Base-by-base conservation (phyloP, 257 asterid genomes). In the Petunia axillaris region DNA sequence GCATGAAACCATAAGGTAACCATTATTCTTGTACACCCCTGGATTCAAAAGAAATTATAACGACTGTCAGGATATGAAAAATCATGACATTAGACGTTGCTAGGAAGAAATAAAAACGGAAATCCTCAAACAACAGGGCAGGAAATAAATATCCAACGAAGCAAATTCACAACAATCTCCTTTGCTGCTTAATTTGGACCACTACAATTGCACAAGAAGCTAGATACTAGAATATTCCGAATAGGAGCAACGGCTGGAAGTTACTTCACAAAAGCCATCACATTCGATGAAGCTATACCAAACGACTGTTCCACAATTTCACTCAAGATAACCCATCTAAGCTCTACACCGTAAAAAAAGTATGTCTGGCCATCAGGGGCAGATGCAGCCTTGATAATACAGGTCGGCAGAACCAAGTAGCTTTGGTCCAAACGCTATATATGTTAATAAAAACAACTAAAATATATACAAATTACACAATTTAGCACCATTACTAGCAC, bases 1-100 rank as follows among this genome's bases (percentile, higher is more conserved):
- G 86, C 98, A 95, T 0, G 99, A 95, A 85, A 93, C 97, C 98
- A 93, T 92, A 87, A 95, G 84, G 86, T 95, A 95, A 54, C 99
- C 99, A 40, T 93, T 95, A 91, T 93, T 95, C 90, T 91, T 95
- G 88, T 95, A 95, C 57, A 93, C 91, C 90, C 98, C 99, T 95
- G 67, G 76, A 76, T 40, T 74, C 70, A 57, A 76, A 76, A 40
- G 80, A 48, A 78, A 82, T 75, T 80, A 85, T 43, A 65, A 44
- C 76, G 50, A 39, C 71, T 40, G 62, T 78, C 81, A 78, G 77
- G 77, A 48, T 59, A 46, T 3, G 3, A 25, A 1, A 25, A 71
- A 13, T 50, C 25, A 5, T 1, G 46, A 67, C 9, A 41, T 6
- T 15, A 41, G 14, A 67, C 54, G 14, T 6, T 0, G 38, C 8